These are phyloP conservation scores for Pythium rishiriense DNA, from an alignment of 352 stramenopile genomes.

Conservation along the genomic window DNA sequence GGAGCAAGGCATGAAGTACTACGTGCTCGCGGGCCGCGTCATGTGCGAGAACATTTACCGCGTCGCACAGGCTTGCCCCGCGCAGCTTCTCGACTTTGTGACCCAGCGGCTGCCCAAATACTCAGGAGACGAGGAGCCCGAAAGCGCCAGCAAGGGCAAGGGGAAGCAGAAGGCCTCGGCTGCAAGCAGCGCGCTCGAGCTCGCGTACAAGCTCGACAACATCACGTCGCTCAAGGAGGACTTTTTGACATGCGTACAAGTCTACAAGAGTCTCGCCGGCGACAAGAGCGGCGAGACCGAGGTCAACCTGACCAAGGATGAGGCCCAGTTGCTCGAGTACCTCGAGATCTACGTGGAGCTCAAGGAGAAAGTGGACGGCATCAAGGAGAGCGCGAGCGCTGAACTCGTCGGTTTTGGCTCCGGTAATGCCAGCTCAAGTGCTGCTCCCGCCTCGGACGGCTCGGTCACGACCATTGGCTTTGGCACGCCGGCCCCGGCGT, in stretches of 20 bases:
- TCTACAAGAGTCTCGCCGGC: slow-evolving; percentile 30
- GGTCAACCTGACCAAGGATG: slow-evolving; percentile 33
- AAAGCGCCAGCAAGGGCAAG: slow-evolving; percentile 47
- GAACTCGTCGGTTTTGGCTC: slow-evolving; percentile 20
- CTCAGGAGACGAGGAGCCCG: slow-evolving; percentile 25
- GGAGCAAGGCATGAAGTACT: slow-evolving; percentile 73
- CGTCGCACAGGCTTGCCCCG: slow-evolving; percentile 38
- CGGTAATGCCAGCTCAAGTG: neutral
- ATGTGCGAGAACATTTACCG: slow-evolving; percentile 85
- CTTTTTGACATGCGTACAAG: slow-evolving; percentile 53
- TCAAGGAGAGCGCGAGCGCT: slow-evolving; percentile 50
- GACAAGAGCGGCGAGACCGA: slow-evolving; percentile 26
- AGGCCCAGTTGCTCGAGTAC: slow-evolving; percentile 71
- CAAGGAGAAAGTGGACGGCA: slow-evolving; percentile 84
- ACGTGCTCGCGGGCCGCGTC: slow-evolving; percentile 75
- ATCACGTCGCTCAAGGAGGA: slow-evolving; percentile 57
- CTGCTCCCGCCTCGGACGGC: slow-evolving; percentile 23
- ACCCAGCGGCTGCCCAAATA: slow-evolving; percentile 55
- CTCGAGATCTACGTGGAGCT: slow-evolving; percentile 86
- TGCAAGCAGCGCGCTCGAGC: slow-evolving; percentile 26
- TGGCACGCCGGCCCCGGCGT: slow-evolving; percentile 27
- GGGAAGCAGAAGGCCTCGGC: slow-evolving; percentile 61
- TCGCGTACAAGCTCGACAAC: slow-evolving; percentile 52
- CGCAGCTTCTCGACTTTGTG: slow-evolving; percentile 54
- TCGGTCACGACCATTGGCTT: slow-evolving; percentile 76